Percentiles rank a stretch among this genome's conserved stretches.
phyloP scores from a whole-genome alignment of 2,329 filamentous ascomycete genomes.

The Nannizziopsis barbatae region DNA sequence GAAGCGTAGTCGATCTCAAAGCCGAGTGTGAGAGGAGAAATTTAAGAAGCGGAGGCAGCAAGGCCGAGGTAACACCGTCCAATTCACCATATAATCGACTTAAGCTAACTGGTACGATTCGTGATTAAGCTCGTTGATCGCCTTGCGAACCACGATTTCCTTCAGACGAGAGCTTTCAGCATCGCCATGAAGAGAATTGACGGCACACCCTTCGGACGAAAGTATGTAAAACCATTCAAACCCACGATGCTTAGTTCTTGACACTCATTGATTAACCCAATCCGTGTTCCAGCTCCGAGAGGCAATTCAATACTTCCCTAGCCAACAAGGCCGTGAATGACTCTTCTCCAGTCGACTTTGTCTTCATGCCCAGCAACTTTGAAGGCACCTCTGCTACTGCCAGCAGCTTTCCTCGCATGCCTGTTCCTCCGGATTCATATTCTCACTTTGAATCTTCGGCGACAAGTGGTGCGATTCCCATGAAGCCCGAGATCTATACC shows the following conservation, averaged over 20 bases:
- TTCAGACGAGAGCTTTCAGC: constrained; percentile 44
- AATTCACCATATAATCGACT: not conserved
- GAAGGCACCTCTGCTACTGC: constrained; percentile 24
- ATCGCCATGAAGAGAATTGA: constrained; percentile 43
- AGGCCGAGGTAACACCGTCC: constrained; percentile 37
- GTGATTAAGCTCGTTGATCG: constrained; percentile 39
- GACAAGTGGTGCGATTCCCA: constrained; percentile 22
- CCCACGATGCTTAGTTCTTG: not conserved
- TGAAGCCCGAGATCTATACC: constrained; percentile 48
- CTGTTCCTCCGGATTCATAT: constrained; percentile 38
- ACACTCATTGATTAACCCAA: not conserved
- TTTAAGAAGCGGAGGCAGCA: constrained; percentile 37
- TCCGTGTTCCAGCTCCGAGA: constrained; percentile 16
- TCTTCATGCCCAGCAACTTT: constrained; percentile 47
- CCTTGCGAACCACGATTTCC: constrained; percentile 43
- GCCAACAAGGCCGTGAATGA: constrained; percentile 47
- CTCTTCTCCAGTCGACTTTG: constrained; percentile 52
- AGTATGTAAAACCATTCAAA: constrained; percentile 21
- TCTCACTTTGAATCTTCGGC: constrained; percentile 20
- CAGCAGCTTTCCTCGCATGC: constrained; percentile 36
- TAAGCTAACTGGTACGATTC: not conserved
- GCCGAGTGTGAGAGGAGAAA: constrained; percentile 42
- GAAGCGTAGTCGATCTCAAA: constrained; percentile 42
- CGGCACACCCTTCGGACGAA: constrained; percentile 27
- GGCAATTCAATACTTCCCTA: constrained; percentile 53